Base-by-base conservation (phyloP, 768 basidiomycete species). In the Mycena albidolilacea region DNA sequence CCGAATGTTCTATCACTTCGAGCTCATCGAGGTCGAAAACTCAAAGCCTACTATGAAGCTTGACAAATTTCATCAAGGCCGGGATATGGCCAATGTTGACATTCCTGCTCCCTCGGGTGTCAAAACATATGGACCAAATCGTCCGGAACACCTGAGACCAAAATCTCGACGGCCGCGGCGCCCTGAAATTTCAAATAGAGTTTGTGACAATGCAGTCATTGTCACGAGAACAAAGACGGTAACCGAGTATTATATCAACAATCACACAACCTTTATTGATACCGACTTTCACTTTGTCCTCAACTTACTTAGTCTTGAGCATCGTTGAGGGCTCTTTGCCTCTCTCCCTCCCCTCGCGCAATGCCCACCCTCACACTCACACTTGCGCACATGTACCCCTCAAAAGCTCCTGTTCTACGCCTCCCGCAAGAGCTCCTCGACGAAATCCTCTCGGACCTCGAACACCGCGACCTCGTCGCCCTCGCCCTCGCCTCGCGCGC, bases 371-470 rank as follows among this genome's bases (percentile, higher is more conserved):
- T 38, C 21, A 64, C n/a, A n/a, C 19, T 14, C 50, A 66, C 44
- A 9, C 12, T 44, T 8, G 48, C 54, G 30, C 58, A 61, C 9
- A 15, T 39, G 21, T 54, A 65, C 23, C 5, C n/a, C 30, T 21
- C 37, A 39, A 73, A 69, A 38, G 38, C 19, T 21, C 50, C 72
- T 7, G 39, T 87, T 61, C 78, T 85, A 17, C 77, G 73, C 37
- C 84, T 89, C 37, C 87, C 88, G 2, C 81, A 81, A 19, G 88
- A 89, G 80, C 82, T 88, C 38, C 81, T 87, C 44, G 87, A 88
- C 69, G 82, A 85, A 58, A 86, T 88, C 70, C 78, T 87, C 38
- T 83, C 85, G n/a, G 82, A 84, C 62, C 79, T 89, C 69, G 84
- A 85, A 71, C 84, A 85, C 70, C 58, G 71, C 38, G 85, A 88